Evolutionary conservation across 108 stramenopile genomes (phyloP), one percentile per base, ranked within the genome.

Genomic region (Asterionellopsis glacialis): DNA sequence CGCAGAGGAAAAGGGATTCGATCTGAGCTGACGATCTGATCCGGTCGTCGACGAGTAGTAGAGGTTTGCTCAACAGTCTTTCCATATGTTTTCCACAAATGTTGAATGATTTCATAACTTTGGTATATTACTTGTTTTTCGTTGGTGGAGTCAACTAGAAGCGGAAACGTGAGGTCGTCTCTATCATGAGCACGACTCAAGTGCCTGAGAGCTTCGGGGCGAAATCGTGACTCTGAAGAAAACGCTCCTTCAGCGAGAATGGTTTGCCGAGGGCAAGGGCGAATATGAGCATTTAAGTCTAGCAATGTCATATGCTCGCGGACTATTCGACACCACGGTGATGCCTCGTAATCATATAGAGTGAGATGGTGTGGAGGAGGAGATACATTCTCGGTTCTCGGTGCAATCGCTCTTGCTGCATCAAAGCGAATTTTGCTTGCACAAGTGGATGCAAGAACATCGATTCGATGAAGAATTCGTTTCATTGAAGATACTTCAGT

Each of bases 281-380:
- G 51, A 21, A 68, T 68, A 24, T 61, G 50, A n/a, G 55, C 25
- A 19, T 59, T 53, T 26, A 68, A 47, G 57, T 68, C 68, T 43
- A 68, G 33, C 6, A 68, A 61, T 14, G 68, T 68, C 1, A 45
- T 43, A 26, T 68, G 54, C 44, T 68, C 68, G 26, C 68, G 59
- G 16, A 68, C 68, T 21, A 68, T 14, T 11, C 68, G 68, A 44
- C 68, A 68, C 68, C 68, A 68, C 4, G 68, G 68, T 5, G 68
- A 68, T 33, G 43, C 68, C 45, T 68, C 68, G 33, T 51, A 68
- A 1, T 68, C 68, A 41, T 68, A 68, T n/a, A 68, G 4, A 13
- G 26, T 54, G 44, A 68, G 45, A 45, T 55, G 42, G 42, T 68
- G 68, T 10, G 45, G 12, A 0, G 66, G 57, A n/a, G 58, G 66